Conservation (phyloP, 257 asterid species). For the Lycium ferocissimum region DNA sequence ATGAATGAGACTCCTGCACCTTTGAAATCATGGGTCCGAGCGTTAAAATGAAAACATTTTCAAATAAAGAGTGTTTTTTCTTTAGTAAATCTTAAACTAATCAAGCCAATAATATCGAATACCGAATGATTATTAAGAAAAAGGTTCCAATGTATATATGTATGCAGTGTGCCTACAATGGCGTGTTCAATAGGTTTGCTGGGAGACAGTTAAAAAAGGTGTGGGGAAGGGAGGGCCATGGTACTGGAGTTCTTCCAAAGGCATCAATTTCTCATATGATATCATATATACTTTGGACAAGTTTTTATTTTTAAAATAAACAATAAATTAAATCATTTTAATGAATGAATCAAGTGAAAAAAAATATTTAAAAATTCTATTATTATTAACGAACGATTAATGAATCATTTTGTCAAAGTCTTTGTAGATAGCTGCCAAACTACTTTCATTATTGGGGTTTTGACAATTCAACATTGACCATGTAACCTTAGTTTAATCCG, state of each 20-base stretch:
- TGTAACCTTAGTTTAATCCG: background rate
- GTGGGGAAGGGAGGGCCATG: background rate
- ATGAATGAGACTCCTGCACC: background rate
- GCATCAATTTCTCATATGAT: background rate
- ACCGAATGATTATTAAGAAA: background rate
- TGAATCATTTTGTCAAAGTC: slow-evolving; percentile 18
- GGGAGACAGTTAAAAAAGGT: background rate
- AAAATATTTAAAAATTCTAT: background rate
- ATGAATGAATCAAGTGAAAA: background rate
- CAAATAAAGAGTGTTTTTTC: too few relatives aligned
- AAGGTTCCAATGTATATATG: background rate
- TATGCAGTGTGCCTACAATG: background rate
- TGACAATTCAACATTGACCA: background rate
- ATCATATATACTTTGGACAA: background rate
- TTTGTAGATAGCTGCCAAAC: background rate
- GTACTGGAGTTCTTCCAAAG: background rate
- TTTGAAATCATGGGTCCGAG: background rate
- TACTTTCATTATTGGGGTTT: background rate
- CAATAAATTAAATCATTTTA: background rate
- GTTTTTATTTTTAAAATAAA: background rate
- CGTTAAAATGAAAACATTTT: too few relatives aligned
- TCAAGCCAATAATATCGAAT: background rate
- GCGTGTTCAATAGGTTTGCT: background rate
- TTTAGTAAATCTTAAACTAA: background rate
- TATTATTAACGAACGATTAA: background rate